Base-by-base conservation (phyloP, 31 red algal genomes). In the Bonnemaisonia californica region DNA sequence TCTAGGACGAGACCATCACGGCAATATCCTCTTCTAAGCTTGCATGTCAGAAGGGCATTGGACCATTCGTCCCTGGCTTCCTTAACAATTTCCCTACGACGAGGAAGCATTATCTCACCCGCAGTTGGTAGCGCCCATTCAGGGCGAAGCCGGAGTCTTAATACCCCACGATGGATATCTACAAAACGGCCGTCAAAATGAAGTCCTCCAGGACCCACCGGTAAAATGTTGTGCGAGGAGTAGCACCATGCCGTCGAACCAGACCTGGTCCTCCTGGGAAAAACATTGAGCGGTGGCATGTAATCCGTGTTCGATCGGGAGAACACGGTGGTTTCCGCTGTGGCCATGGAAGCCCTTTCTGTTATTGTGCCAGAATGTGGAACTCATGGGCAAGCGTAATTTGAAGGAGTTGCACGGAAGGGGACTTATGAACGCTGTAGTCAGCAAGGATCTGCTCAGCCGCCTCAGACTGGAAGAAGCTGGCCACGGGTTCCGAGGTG, bases 131-230 rank as follows among this genome's bases (percentile, higher is more conserved):
- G 97, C 96, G 76, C 94, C 97, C 11, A 96, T 99, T 27, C 97
- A 99, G 76, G 97, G 97, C n/a, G 97, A 99, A 63, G 97, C 97
- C 9, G 97, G 97, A 21, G 87, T 99, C 29, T 79, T 96, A 26
- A 83, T 99, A 11, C 97, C 97, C 18, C 51, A 81, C 4, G 48
- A 83, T 4, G 94, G 94, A 0, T 99, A 96, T 79, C 67, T 99
- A 55, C 40, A 61, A n/a, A 63, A 45, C 2, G 97, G 97, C 76
- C 42, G 81, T 31, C 76, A 77, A 31, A 57, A 99, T 61, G 81
- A 86, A 45, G 93, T 99, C n/a, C 76, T 1, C 45, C 96, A 41
- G 93, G 91, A 1, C 76, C 93, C 37, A 99, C 97, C 21, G 97
- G 97, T 60, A 83, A 89, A 69, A 72, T 96, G 86, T 82, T 99